Evolutionary conservation across 257 asterid species (phyloP).

Genomic region (Oldenlandia corymbosa): DNA sequence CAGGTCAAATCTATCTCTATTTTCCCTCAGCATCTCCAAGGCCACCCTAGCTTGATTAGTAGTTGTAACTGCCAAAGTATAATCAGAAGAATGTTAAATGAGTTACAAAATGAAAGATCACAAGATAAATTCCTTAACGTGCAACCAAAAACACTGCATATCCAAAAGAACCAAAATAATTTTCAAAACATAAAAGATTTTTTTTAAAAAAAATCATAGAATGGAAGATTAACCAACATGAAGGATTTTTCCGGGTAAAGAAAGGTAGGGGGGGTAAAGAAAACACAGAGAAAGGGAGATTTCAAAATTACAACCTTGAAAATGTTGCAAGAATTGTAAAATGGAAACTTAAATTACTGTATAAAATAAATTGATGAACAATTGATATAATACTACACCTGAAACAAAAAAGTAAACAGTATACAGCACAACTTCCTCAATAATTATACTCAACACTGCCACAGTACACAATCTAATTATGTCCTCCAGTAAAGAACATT

Average conservation of each 20-base stretch:
- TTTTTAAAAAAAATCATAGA: too few species aligned
- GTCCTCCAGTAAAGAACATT: not conserved
- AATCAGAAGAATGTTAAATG: conserved; percentile 11
- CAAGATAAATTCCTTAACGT: not conserved
- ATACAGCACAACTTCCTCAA: not conserved
- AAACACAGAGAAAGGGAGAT: not conserved
- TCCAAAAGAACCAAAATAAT: not conserved
- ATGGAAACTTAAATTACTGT: not conserved
- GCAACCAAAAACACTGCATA: not conserved
- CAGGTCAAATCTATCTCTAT: conserved; percentile 63
- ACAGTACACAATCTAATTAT: not conserved
- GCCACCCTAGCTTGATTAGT: conserved; percentile 67
- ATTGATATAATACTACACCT: not conserved
- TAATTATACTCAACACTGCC: not conserved
- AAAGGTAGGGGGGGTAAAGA: too few species aligned
- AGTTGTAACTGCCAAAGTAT: conserved; percentile 37
- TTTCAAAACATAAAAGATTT: too few species aligned
- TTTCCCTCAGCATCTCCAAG: conserved; percentile 64
- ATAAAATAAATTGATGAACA: conserved; percentile 7
- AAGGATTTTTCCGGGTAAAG: too few species aligned
- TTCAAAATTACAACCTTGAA: not conserved
- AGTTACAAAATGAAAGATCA: not conserved
- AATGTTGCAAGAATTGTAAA: not conserved
- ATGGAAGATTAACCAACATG: too few species aligned
- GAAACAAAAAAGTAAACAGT: not conserved